Evolutionary conservation across 2,329 filamentous ascomycete species (phyloP), one percentile per base, ranked within the genome.

Genomic region (Corinectria fuckeliana): DNA sequence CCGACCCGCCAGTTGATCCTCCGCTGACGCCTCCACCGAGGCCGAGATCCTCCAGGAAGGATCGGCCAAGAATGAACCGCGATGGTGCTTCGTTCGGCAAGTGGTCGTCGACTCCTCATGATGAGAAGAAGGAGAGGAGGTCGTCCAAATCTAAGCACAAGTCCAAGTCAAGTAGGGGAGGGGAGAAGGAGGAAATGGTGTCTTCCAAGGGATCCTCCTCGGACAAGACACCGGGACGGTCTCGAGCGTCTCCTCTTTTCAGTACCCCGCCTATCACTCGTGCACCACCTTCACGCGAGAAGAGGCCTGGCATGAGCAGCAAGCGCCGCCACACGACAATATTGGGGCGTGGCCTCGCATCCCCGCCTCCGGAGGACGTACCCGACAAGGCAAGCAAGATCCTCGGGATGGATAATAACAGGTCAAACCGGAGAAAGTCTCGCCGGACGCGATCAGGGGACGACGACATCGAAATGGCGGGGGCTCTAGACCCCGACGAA

Each of bases 371-470:
- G 2, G 91, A 93, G 26, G 86, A 90, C 28, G 78, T 82, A 39
- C 82, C 82, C 3, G 84, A 86, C 50, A 96, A 96, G 75, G 92
- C 91, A 25, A 91, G 91, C 28, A 93, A 88, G 75, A 77, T 94
- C 51, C 86, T 95, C 2, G 86, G 93, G 79, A 66, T 85, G 21
- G 80, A 80, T 41, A 75, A 57, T 23, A 45, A 58, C n/a, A 50
- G 56, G 26, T 34, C 56, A 72, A 76, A 75, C 62, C 78, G 74
- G 62, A 78, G 75, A 51, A 79, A 84, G 72, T 67, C 72, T 28
- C 82, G 83, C 55, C 86, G 80, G 63, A 36, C 60, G 7, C 62
- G 67, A 42, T 60, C 66, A n/a, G 60, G 63, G 16, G 68, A 72
- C 8, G 68, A 84, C 23, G 83, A 86, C 39, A 76, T 82, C 42